phyloP scores from a whole-genome alignment of 2,329 filamentous ascomycete species.

The Botrytis pseudocinerea region DNA sequence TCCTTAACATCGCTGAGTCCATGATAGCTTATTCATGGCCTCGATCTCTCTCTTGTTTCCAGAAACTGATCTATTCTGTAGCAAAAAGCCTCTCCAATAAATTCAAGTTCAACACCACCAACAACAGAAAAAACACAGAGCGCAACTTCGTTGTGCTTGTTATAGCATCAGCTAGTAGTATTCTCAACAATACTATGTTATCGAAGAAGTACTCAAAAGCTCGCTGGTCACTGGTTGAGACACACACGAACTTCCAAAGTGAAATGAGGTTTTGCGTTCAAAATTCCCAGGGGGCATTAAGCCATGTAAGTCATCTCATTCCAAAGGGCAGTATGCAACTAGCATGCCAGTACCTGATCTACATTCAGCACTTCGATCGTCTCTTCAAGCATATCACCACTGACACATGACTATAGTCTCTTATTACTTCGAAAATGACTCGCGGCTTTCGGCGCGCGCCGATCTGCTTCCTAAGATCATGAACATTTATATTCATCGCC shows the following conservation, averaged over 20 bases:
- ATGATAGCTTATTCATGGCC: background rate
- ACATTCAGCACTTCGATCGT: conserved; percentile 53
- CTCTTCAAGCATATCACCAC: conserved; percentile 42
- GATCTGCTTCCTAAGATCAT: background rate
- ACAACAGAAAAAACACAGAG: background rate
- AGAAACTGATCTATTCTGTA: background rate
- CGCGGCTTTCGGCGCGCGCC: background rate
- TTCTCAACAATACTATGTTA: background rate
- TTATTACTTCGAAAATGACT: background rate
- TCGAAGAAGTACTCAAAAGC: background rate
- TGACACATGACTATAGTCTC: background rate
- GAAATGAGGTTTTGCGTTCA: background rate
- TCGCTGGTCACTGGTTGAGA: background rate
- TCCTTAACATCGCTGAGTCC: background rate
- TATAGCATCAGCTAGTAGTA: background rate
- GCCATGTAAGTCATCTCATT: background rate
- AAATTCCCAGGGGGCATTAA: background rate
- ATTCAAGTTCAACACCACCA: background rate
- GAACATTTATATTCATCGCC: conserved; percentile 44
- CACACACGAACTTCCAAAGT: background rate
- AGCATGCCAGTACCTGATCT: conserved; percentile 32
- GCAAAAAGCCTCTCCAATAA: background rate
- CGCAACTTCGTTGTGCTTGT: background rate
- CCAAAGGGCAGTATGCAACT: background rate
- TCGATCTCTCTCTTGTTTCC: background rate